Evolutionary conservation across 2,329 filamentous ascomycete genomes (phyloP).

Genomic region (Ophiobolus disseminans): DNA sequence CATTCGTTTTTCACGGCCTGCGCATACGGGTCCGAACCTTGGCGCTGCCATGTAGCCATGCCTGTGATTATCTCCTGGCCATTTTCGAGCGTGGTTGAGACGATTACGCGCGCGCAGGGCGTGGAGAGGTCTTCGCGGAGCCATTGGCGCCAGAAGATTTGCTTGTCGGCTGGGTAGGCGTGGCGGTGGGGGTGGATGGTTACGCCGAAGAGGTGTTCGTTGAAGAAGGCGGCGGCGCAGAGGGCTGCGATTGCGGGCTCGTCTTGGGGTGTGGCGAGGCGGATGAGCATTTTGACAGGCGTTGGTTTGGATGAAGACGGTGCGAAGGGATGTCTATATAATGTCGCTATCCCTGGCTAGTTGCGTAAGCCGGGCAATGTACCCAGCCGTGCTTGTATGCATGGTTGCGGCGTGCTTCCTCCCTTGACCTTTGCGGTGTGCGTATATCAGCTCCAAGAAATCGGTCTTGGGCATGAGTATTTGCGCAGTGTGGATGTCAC

Average conservation of each 20-base stretch:
- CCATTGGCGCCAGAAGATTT: slow-evolving; percentile 30
- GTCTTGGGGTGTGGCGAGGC: slow-evolving; percentile 23
- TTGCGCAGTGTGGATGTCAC: too few relatives aligned
- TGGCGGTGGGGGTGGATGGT: slow-evolving; percentile 37
- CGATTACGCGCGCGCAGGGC: slow-evolving; percentile 16
- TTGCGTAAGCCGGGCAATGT: too few relatives aligned
- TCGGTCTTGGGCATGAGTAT: too few relatives aligned
- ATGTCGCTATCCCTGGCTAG: too few relatives aligned
- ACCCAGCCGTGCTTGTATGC: too few relatives aligned
- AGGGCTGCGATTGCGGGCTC: slow-evolving; percentile 26
- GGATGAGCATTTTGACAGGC: slow-evolving; percentile 22
- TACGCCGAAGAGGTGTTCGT: slow-evolving; percentile 38
- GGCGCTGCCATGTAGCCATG: slow-evolving; percentile 30
- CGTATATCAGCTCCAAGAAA: too few relatives aligned
- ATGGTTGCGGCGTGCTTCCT: too few relatives aligned
- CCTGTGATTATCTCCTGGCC: slow-evolving; percentile 24
- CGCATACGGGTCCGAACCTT: slow-evolving; percentile 25
- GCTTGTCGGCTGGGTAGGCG: slow-evolving; percentile 31
- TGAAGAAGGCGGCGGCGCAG: slow-evolving; percentile 34
- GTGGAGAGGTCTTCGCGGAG: slow-evolving; percentile 23
- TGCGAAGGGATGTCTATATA: too few relatives aligned
- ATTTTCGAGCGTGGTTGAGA: slow-evolving; percentile 12
- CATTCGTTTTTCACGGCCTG: slow-evolving; percentile 16
- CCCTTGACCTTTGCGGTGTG: too few relatives aligned
- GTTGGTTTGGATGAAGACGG: too few relatives aligned